phyloP scores from a whole-genome alignment of 2,329 filamentous ascomycete species.

The Trichophyton benhamiae region DNA sequence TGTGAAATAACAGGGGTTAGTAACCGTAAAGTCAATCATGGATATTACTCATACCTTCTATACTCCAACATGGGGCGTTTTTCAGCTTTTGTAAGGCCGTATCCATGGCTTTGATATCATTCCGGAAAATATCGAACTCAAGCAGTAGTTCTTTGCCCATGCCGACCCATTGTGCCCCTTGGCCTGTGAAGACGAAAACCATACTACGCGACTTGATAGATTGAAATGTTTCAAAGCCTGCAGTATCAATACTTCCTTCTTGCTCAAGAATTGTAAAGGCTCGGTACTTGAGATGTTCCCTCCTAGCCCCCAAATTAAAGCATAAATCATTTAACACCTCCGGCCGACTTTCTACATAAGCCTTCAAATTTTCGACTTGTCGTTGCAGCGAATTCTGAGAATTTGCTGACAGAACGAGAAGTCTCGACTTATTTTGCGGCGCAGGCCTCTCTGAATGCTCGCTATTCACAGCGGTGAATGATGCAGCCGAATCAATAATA shows the following conservation, averaged over 20 bases:
- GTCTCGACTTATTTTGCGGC: not conserved
- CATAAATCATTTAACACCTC: not conserved
- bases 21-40: no score
- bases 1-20: not conserved
- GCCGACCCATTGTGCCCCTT: slow-evolving; percentile 13
- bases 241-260: not conserved
- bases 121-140: not conserved
- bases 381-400: not conserved
- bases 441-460: not conserved
- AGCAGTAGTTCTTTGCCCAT: slow-evolving; percentile 7
- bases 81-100: not conserved
- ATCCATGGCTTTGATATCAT: not conserved
- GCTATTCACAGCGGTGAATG: not conserved
- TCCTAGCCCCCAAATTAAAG: not conserved
- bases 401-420: not conserved
- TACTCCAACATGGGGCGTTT: not conserved
- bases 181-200: slow-evolving; percentile 14
- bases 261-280: not conserved
- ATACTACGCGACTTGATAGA: not conserved
- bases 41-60: not conserved
- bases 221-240: not conserved
- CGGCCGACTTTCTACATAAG: not conserved
- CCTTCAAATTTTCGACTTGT: not conserved
- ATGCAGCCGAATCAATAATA: not conserved
- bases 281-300: not conserved